These are phyloP conservation scores for Aureobasidium vineae DNA, from an alignment of 2,329 filamentous ascomycete species.

Conservation along the genomic window DNA sequence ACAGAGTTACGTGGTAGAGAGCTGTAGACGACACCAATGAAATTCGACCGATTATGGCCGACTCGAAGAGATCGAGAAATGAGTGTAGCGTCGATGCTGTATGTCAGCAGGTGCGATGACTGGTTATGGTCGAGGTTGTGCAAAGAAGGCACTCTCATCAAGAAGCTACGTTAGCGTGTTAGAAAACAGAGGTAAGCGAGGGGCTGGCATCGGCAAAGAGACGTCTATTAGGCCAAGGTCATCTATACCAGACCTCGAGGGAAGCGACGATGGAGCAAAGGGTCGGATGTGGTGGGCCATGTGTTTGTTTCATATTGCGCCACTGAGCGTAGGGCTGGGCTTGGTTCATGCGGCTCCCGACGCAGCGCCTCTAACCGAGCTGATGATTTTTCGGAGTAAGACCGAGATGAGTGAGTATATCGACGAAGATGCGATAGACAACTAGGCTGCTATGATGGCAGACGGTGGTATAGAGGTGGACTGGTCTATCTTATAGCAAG, in stretches of 20 bases:
- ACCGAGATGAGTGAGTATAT: neutral
- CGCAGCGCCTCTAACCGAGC: constrained; percentile 4
- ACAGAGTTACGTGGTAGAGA: neutral
- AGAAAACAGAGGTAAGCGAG: constrained; percentile 16
- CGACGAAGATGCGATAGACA: neutral
- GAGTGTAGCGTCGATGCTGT: neutral
- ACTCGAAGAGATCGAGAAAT: constrained; percentile 2
- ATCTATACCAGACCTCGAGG: constrained; percentile 20
- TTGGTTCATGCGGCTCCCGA: constrained; percentile 13
- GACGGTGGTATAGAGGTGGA: neutral
- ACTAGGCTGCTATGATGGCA: neutral
- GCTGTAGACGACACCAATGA: neutral
- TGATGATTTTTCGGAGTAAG: neutral
- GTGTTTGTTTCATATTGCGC: constrained; percentile 23
- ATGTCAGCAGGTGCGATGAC: neutral
- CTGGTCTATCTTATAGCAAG: neutral
- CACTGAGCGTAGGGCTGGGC: constrained; percentile 12
- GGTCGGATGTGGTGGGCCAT: constrained; percentile 9
- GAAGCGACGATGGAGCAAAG: neutral
- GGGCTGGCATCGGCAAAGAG: neutral
- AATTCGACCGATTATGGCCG: constrained; percentile 3
- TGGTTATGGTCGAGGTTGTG: constrained; percentile 9
- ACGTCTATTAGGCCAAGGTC: neutral
- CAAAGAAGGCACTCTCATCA: neutral
- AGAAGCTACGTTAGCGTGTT: constrained; percentile 2